phyloP scores from a whole-genome alignment of 2,329 filamentous ascomycete genomes.

The Trichoderma sp. region DNA sequence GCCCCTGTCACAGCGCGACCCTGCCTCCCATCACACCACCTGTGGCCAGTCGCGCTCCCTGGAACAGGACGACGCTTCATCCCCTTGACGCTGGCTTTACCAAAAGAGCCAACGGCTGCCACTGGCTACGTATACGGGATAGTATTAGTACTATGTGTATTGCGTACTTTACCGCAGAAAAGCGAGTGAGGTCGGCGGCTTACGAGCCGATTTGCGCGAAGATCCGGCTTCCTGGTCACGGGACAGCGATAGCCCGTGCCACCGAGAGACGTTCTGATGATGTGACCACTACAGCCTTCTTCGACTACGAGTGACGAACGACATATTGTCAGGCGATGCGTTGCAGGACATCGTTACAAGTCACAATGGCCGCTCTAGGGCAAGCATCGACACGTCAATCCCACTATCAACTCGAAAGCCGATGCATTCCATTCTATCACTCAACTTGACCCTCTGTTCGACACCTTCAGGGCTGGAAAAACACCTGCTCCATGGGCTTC shows the following conservation, averaged over 20 bases:
- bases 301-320: too few relatives aligned
- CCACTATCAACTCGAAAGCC: too few relatives aligned
- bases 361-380: too few relatives aligned
- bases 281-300: background rate
- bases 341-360: too few relatives aligned
- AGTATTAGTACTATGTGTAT: too few relatives aligned
- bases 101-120: background rate
- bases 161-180: background rate
- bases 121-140: too few relatives aligned
- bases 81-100: background rate
- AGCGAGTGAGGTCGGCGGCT: background rate
- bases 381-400: too few relatives aligned
- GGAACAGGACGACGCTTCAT: slow-evolving; percentile 18
- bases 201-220: background rate
- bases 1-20: slow-evolving; percentile 1
- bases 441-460: too few relatives aligned
- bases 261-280: background rate
- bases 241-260: background rate
- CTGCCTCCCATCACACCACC: slow-evolving; percentile 25
- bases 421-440: too few relatives aligned
- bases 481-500: slow-evolving; percentile 70
- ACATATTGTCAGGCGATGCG: too few relatives aligned
- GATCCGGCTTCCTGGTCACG: background rate
- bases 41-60: background rate
- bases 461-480: slow-evolving; percentile 56